phyloP scores from a whole-genome alignment of 2,329 filamentous ascomycete genomes.

The Chaetomium strumarium region DNA sequence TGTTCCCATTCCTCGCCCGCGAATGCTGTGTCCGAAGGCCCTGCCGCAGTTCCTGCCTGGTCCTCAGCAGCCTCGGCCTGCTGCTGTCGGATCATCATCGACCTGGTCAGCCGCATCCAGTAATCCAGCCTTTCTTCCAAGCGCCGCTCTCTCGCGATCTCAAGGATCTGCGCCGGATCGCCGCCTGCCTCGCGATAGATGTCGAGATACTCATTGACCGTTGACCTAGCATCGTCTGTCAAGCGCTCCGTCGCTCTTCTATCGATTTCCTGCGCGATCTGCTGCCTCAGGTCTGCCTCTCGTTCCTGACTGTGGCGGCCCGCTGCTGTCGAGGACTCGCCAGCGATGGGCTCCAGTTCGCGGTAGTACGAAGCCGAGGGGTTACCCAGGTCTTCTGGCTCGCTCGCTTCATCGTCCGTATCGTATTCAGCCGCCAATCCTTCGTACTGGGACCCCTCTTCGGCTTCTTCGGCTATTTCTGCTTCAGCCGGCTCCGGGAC shows the following conservation, averaged over 20 bases:
- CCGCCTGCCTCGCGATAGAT: constrained; percentile 57
- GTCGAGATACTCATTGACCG: constrained; percentile 42
- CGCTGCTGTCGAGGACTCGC: neutral
- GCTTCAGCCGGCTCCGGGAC: too few relatives aligned
- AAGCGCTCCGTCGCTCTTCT: too few relatives aligned
- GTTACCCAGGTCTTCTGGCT: neutral
- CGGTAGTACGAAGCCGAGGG: too few relatives aligned
- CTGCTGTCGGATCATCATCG: constrained; percentile 24
- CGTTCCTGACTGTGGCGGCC: too few relatives aligned
- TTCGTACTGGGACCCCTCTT: too few relatives aligned
- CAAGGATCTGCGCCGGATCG: constrained; percentile 51
- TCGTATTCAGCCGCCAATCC: neutral
- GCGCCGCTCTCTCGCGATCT: constrained; percentile 56
- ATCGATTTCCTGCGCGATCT: too few relatives aligned
- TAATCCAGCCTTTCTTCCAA: constrained; percentile 53
- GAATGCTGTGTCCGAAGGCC: neutral
- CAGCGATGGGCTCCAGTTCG: too few relatives aligned
- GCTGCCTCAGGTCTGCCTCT: too few relatives aligned
- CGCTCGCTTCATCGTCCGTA: neutral
- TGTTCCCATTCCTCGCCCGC: too few relatives aligned
- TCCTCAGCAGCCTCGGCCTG: neutral
- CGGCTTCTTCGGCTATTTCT: too few relatives aligned
- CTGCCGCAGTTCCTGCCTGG: neutral
- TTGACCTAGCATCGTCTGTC: constrained; percentile 18
- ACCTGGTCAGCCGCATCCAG: constrained; percentile 50